Conservation (phyloP, 345 rosid species). For the Boechera stricta region DNA sequence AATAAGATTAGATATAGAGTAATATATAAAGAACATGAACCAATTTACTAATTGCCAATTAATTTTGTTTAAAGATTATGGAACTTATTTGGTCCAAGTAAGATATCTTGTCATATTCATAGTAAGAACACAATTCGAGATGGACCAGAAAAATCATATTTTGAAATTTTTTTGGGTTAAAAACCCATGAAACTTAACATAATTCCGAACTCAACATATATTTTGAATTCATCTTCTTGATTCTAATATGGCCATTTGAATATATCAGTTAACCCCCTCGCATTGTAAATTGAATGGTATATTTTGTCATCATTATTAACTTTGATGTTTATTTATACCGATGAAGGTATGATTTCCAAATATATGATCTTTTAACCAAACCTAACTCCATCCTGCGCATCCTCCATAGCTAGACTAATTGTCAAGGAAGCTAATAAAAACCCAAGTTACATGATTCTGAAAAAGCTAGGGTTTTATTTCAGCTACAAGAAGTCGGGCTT, state of each 20-base stretch:
- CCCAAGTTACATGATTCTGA: background rate
- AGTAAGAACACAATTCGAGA: background rate
- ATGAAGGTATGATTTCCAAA: background rate
- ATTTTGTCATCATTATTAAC: background rate
- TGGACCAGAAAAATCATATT: too few species aligned
- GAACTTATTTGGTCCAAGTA: background rate
- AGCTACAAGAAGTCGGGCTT: background rate
- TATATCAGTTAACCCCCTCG: background rate
- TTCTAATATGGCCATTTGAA: background rate
- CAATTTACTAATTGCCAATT: background rate
- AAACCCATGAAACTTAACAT: background rate
- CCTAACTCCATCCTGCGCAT: background rate
- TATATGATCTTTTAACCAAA: background rate
- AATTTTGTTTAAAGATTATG: background rate
- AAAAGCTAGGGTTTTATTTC: background rate
- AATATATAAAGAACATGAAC: background rate
- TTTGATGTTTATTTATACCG: background rate
- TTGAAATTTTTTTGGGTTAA: too few species aligned
- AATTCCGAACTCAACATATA: background rate
- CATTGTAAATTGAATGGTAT: background rate
- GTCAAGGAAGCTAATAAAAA: background rate
- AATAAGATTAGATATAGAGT: background rate
- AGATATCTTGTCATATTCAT: background rate
- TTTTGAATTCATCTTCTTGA: background rate
- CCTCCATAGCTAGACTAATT: background rate